A percentile compares a stretch with the other conserved stretches of the same genome.
These are phyloP conservation scores for Phascolomyces articulosus DNA, from an alignment of 371 early-diverging fungal species.

Conservation along the genomic window DNA sequence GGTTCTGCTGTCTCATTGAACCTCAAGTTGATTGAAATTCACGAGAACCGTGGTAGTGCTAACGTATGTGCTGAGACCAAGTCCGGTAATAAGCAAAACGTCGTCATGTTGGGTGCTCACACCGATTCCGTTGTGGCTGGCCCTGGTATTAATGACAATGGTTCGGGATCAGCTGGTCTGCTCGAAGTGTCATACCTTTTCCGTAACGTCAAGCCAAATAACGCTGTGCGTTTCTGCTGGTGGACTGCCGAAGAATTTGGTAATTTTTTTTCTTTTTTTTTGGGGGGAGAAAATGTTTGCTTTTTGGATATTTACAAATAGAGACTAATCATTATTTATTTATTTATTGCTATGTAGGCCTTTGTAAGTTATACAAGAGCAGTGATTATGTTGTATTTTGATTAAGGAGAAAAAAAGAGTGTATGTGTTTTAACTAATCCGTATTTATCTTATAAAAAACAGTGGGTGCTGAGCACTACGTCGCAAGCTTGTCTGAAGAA, in stretches of 20 bases:
- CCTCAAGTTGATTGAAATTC: constrained; percentile 7
- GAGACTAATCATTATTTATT: too few relatives aligned
- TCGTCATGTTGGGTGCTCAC: constrained; percentile 25
- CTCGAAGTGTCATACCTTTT: constrained; percentile 58
- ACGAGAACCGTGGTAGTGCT: constrained; percentile 10
- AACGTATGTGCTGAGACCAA: constrained; percentile 23
- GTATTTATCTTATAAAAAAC: too few relatives aligned
- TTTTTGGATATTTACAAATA: too few relatives aligned
- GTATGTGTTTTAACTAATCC: too few relatives aligned
- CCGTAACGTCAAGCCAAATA: constrained; percentile 13
- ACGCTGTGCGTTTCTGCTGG: constrained; percentile 59
- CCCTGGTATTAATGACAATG: constrained; percentile 75
- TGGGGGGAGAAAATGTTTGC: too few relatives aligned
- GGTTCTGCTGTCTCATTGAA: neutral
- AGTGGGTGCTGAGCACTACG: constrained; percentile 73
- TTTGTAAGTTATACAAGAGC: too few relatives aligned
- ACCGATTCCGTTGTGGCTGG: constrained; percentile 66
- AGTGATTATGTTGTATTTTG: too few relatives aligned
- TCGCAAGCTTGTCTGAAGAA: constrained; percentile 23
- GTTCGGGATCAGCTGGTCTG: constrained; percentile 64
- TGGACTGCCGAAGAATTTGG: constrained; percentile 71
- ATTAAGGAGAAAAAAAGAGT: too few relatives aligned
- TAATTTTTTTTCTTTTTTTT: neutral
- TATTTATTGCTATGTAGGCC: too few relatives aligned
- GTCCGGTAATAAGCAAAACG: constrained; percentile 20